These are phyloP conservation scores for Penicillium robsamsonii DNA, from an alignment of 495 filamentous ascomycete genomes.

Conservation along the genomic window DNA sequence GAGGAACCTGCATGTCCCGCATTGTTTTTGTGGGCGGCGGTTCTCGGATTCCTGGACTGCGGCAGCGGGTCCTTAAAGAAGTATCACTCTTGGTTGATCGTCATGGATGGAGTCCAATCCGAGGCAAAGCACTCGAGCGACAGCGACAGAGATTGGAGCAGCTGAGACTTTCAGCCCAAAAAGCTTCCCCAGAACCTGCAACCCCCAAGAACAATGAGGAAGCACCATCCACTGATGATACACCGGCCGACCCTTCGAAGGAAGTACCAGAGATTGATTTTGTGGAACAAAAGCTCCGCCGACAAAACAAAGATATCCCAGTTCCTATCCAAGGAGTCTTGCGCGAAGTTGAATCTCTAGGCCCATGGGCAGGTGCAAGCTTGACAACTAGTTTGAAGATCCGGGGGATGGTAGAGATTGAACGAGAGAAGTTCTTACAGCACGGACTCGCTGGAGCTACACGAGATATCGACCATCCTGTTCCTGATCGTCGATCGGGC, in stretches of 20 bases:
- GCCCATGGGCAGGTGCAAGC: slow-evolving; percentile 87
- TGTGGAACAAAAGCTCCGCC: slow-evolving; percentile 61
- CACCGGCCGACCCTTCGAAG: slow-evolving; percentile 31
- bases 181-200: slow-evolving; percentile 17
- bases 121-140: slow-evolving; percentile 59
- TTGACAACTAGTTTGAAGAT: slow-evolving; percentile 75
- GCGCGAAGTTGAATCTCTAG: slow-evolving; percentile 76
- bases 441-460: slow-evolving; percentile 72
- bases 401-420: slow-evolving; percentile 75
- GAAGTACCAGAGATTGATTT: slow-evolving; percentile 52
- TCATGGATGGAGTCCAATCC: slow-evolving; percentile 74
- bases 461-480: slow-evolving; percentile 57
- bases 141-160: slow-evolving; percentile 51
- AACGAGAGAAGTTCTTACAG: slow-evolving; percentile 78
- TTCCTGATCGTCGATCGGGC: slow-evolving; percentile 53
- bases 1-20: slow-evolving; percentile 82
- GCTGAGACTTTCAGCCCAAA: slow-evolving; percentile 38
- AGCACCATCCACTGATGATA: slow-evolving; percentile 41
- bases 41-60: slow-evolving; percentile 76
- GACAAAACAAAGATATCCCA: slow-evolving; percentile 45
- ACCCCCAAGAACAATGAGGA: slow-evolving; percentile 14
- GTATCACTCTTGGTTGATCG: slow-evolving; percentile 59
- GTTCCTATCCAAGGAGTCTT: slow-evolving; percentile 57
- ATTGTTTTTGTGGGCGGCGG: slow-evolving; percentile 86
- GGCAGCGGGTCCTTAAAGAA: slow-evolving; percentile 74